phyloP scores from a whole-genome alignment of 2,329 filamentous ascomycete genomes.

The Metarhizium sp. region DNA sequence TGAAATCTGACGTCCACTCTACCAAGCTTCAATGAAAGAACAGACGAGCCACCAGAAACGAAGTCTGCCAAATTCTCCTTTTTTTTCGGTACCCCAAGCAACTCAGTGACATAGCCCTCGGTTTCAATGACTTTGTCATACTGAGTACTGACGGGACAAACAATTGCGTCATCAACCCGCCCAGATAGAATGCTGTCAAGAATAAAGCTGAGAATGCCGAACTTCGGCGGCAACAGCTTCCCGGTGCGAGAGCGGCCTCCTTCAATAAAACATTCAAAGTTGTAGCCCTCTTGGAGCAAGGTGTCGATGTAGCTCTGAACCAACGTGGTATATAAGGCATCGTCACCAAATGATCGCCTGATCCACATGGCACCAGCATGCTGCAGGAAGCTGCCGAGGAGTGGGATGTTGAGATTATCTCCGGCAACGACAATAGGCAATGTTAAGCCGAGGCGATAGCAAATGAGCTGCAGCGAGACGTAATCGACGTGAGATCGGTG shows the following conservation, averaged over 20 bases:
- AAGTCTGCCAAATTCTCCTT: constrained; percentile 92
- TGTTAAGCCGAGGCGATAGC: constrained; percentile 82
- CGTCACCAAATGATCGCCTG: constrained; percentile 81
- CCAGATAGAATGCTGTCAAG: constrained; percentile 84
- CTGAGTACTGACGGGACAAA: constrained; percentile 93
- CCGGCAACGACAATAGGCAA: constrained; percentile 89
- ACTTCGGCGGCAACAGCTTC: constrained; percentile 88
- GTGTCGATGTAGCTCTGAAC: constrained; percentile 96
- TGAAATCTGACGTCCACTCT: constrained; percentile 94
- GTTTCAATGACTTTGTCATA: constrained; percentile 99
- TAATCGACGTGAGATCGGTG: constrained; percentile 96
- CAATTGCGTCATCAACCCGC: constrained; percentile 79
- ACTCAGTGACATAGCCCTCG: constrained; percentile 89
- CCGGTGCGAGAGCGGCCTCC: constrained; percentile 87
- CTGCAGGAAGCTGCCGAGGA: constrained; percentile 83
- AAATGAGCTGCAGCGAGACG: constrained; percentile 88
- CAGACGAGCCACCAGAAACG: constrained; percentile 71
- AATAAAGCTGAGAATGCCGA: constrained; percentile 87
- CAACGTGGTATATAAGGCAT: constrained; percentile 81
- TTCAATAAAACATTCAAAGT: constrained; percentile 97
- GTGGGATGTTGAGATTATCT: constrained; percentile 90
- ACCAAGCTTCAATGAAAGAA: constrained; percentile 80
- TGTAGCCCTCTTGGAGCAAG: constrained; percentile 79
- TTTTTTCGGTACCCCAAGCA: constrained; percentile 87
- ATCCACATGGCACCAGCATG: constrained; percentile 98